phyloP scores from a whole-genome alignment of 805 yeast species.

The Kuraishia cidri region DNA sequence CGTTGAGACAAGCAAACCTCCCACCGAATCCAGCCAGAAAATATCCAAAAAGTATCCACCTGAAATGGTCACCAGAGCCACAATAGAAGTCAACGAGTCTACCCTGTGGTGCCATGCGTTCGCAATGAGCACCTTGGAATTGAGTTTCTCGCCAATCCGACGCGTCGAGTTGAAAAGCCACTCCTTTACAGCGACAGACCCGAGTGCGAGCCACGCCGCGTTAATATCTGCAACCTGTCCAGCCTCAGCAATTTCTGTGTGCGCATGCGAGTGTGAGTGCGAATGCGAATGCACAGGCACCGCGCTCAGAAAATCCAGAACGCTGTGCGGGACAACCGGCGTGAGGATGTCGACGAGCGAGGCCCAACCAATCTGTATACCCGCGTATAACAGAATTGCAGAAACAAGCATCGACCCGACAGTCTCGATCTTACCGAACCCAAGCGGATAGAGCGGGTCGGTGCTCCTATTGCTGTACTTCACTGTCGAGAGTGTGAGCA shows the following conservation, averaged over 20 bases:
- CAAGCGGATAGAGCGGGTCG: conserved; percentile 60
- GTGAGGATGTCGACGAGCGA: conserved; percentile 63
- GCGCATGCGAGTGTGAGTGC: conserved; percentile 32
- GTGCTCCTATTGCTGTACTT: conserved; percentile 60
- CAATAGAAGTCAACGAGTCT: conserved; percentile 85
- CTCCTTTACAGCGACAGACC: conserved; percentile 80
- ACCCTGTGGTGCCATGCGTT: conserved; percentile 99
- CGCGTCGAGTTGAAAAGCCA: conserved; percentile 79
- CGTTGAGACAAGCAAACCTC: conserved; percentile 80
- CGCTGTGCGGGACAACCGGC: conserved; percentile 53
- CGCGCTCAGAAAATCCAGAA: conserved; percentile 43
- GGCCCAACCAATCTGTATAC: conserved; percentile 84
- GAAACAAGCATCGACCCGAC: conserved; percentile 88
- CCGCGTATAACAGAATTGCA: conserved; percentile 76
- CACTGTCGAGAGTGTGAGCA: conserved; percentile 84
- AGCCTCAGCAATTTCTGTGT: conserved; percentile 8
- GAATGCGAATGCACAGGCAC: conserved; percentile 45
- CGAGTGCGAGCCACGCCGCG: conserved; percentile 96
- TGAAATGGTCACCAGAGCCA: conserved; percentile 81
- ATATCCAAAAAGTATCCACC: conserved; percentile 73
- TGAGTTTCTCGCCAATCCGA: conserved; percentile 66
- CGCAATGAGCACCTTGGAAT: conserved; percentile 86
- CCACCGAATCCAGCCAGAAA: conserved; percentile 85
- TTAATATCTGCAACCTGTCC: conserved; percentile 54
- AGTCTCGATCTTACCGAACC: conserved; percentile 90